phyloP scores from a whole-genome alignment of 352 stramenopile genomes.

The Pythium dissimile region DNA sequence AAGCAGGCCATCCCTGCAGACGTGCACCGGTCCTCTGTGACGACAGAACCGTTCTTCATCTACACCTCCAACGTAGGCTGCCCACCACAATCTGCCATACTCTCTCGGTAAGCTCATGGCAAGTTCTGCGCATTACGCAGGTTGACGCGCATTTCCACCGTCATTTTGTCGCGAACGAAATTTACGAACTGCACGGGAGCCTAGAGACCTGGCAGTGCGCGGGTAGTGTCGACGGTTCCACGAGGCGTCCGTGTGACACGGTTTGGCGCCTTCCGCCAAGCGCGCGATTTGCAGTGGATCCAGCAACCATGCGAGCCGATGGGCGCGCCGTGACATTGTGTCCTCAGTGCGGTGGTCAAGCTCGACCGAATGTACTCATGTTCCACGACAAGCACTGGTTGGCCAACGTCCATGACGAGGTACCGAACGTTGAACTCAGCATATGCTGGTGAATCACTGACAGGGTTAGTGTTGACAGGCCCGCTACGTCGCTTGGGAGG shows the following conservation, averaged over 20 bases:
- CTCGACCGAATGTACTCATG: conserved; percentile 89
- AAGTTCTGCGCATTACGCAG: conserved; percentile 21
- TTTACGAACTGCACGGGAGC: conserved; percentile 89
- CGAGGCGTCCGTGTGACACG: conserved; percentile 35
- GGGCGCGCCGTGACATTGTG: conserved; percentile 36
- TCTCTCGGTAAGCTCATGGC: neutral
- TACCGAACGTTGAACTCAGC: conserved; percentile 7
- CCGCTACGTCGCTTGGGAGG: conserved; percentile 74
- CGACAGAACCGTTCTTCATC: conserved; percentile 81
- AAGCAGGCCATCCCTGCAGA: conserved; percentile 27
- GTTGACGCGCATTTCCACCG: conserved; percentile 87
- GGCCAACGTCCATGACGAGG: conserved; percentile 61
- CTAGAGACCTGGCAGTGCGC: conserved; percentile 78
- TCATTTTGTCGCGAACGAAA: conserved; percentile 63
- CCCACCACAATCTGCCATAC: neutral
- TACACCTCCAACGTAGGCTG: conserved; percentile 91
- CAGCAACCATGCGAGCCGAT: conserved; percentile 56
- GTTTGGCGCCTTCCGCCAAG: conserved; percentile 52
- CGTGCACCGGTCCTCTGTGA: conserved; percentile 29
- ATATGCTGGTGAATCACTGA: neutral
- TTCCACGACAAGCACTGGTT: conserved; percentile 88
- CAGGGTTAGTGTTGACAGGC: conserved; percentile 24
- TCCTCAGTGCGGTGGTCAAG: conserved; percentile 52
- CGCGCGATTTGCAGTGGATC: conserved; percentile 64
- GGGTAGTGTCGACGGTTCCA: conserved; percentile 39